Base-by-base conservation (phyloP, 2,329 filamentous ascomycete species). In the Rutstroemia sp. region DNA sequence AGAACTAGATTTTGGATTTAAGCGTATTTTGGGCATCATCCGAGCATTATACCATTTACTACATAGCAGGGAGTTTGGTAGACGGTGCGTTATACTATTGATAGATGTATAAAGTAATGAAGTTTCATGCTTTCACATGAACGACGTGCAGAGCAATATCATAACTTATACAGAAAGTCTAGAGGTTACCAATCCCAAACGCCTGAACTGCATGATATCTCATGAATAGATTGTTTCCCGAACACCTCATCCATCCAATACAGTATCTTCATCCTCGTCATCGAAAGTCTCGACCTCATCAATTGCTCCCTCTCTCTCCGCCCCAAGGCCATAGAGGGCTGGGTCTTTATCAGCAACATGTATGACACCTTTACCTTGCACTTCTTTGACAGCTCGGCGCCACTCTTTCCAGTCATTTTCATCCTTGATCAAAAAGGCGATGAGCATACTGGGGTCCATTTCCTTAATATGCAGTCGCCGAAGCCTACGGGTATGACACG, bases 361-460 rank as follows among this genome's bases (percentile, higher is more conserved):
- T 49, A 97, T 87, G 52, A 99, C 89, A 6, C 84, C 78, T 70
- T 95, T 96, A 21, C 89, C 88, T 64, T 88, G 83, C 8, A 88
- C 83, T 63, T 87, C 82, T 63, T 83, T 83, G 2, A 95, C 79
- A n/a, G 83, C 80, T 57, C 81, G 76, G 67, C 89, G 87, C 92
- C 92, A 97, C 53, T 83, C 80, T 40, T 79, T 74, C 87, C 92
- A 97, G 63, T 99, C 94, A 45, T 85, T 79, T 64, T 92, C 85
- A 57, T 88, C 83, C 42, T 79, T 81, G 60, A 99, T 91, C 38
- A 99, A 74, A 67, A 97, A 97, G 4, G 90, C 92, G 62, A 99
- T 89, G 44, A 99, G 75, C 94, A 99, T 99, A 67, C 91, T 96
- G 0, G 94, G 94, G 66, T 99, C 94, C 89, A 99, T 94, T 68